Evolutionary conservation across 2,329 filamentous ascomycete species (phyloP).

Genomic region (Rhinocladiella similis): DNA sequence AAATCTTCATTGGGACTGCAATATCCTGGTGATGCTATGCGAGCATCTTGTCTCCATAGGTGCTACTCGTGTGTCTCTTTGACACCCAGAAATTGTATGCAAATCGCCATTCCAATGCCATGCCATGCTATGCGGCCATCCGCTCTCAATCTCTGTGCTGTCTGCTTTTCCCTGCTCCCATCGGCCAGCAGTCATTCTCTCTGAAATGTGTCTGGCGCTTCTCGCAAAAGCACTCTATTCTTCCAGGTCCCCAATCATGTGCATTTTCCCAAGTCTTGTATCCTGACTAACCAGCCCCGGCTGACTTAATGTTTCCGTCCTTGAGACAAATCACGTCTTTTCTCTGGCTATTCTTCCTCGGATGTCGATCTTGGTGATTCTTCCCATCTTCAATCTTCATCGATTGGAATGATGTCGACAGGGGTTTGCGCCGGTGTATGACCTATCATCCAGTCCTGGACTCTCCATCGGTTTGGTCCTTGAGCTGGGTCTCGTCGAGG

Average conservation of each 20-base stretch:
- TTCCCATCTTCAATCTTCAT: neutral
- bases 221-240: neutral
- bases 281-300: neutral
- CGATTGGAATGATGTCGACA: conserved; percentile 11
- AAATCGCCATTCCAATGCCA: neutral
- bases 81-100: neutral
- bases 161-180: too few species aligned
- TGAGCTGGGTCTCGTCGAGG: conserved; percentile 16
- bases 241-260: neutral
- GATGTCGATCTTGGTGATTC: neutral
- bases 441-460: neutral
- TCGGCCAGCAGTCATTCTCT: too few species aligned
- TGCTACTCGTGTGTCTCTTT: too few species aligned
- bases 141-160: too few species aligned
- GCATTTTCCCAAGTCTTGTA: too few species aligned
- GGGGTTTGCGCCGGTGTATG: neutral
- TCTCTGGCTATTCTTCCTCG: neutral
- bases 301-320: neutral
- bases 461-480: conserved; percentile 16
- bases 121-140: too few species aligned
- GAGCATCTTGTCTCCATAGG: too few species aligned
- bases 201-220: too few species aligned
- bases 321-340: neutral
- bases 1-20: too few species aligned
- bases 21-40: too few species aligned